phyloP scores from a whole-genome alignment of 2,329 filamentous ascomycete species.

The Aureobasidium sp. region DNA sequence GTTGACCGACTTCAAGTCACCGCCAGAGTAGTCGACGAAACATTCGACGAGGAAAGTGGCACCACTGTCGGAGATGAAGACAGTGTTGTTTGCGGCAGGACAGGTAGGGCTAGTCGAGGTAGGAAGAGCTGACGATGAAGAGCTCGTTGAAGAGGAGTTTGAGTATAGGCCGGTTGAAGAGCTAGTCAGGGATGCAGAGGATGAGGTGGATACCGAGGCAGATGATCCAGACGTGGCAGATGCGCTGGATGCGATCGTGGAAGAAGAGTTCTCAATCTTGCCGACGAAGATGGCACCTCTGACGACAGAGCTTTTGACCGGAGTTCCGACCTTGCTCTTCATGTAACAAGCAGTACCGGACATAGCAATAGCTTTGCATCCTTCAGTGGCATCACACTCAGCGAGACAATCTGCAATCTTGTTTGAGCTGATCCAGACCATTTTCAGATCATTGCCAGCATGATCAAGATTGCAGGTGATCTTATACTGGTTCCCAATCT shows the following conservation, averaged over 20 bases:
- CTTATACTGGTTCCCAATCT: conserved; percentile 21
- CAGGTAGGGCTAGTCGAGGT: conserved; percentile 14
- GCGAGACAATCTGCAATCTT: conserved; percentile 16
- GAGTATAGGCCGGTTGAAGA: not conserved
- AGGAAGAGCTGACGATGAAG: not conserved
- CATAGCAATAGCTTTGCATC: conserved; percentile 15
- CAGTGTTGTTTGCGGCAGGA: conserved; percentile 11
- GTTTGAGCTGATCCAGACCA: conserved; percentile 16
- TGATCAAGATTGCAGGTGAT: conserved; percentile 26
- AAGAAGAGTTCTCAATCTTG: not conserved
- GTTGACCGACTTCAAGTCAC: conserved; percentile 15
- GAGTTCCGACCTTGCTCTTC: conserved; percentile 12
- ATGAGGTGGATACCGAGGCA: not conserved
- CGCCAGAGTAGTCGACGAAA: conserved; percentile 11
- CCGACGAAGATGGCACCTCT: conserved; percentile 6
- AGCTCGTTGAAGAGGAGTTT: not conserved
- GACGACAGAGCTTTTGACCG: not conserved
- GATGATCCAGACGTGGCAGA: not conserved
- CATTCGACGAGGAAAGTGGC: conserved; percentile 16
- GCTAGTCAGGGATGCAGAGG: not conserved
- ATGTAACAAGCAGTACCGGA: conserved; percentile 18
- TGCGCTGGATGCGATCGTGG: not conserved
- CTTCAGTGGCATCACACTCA: conserved; percentile 4
- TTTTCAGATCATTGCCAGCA: conserved; percentile 22
- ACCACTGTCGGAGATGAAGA: conserved; percentile 9